These are phyloP conservation scores for Nigrospora osmanthi DNA, from an alignment of 2,329 filamentous ascomycete species.

Conservation along the genomic window DNA sequence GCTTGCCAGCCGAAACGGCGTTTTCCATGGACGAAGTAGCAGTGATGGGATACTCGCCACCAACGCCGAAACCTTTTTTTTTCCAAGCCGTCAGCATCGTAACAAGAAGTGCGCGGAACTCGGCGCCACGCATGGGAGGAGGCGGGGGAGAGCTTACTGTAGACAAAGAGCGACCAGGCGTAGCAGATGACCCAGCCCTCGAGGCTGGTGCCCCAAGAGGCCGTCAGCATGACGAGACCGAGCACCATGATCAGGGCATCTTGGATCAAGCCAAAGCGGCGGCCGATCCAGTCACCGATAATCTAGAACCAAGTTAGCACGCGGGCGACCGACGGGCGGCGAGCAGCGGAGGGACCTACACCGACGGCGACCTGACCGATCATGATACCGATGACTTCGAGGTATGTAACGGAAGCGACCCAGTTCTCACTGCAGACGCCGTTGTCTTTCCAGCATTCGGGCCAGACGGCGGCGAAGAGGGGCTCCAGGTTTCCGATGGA, in stretches of 20 bases:
- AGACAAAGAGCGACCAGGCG: constrained; percentile 89
- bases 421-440: constrained; percentile 69
- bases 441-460: constrained; percentile 63
- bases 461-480: constrained; percentile 70
- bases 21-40: constrained; percentile 94
- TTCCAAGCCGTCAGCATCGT: too few species aligned
- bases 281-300: constrained; percentile 69
- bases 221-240: constrained; percentile 84
- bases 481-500: constrained; percentile 90
- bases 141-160: constrained; percentile 42
- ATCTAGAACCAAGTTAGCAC: constrained; percentile 25
- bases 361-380: constrained; percentile 85
- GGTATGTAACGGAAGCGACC: constrained; percentile 78
- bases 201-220: constrained; percentile 77
- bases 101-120: background rate
- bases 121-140: constrained; percentile 29
- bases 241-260: constrained; percentile 92
- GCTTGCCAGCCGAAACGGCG: constrained; percentile 72
- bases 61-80: constrained; percentile 46
- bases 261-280: constrained; percentile 92
- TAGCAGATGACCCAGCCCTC: constrained; percentile 98
- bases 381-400: constrained; percentile 93
- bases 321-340: constrained; percentile 1
- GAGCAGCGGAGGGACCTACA: constrained; percentile 35
- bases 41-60: constrained; percentile 94